Evolutionary conservation across 352 stramenopile genomes (phyloP), one percentile per base, ranked within the genome.

Genomic region (Pythium dissimile): DNA sequence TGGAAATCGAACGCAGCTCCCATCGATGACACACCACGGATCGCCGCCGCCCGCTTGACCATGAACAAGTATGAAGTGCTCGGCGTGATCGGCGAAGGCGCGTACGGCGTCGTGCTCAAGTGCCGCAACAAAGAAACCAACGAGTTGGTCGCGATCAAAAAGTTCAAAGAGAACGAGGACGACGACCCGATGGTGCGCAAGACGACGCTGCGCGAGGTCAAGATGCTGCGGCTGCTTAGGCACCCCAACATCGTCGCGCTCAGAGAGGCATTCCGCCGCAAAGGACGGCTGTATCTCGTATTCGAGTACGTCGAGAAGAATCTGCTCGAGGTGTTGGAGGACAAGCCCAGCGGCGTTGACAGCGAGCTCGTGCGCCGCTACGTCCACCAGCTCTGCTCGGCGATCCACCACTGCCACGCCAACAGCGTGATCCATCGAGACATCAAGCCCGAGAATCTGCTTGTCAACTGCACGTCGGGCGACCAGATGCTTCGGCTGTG

Each of bases 371-470:
- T 99, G 31, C 97, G 98, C 69, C 76, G 98, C 3, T 99, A 99
- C 72, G 87, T 99, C 27, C 99, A 99, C 73, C 97, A 99, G 72
- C 80, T 99, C 20, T 98, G 88, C 38, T 90, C 96, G 31, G 95
- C 97, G 21, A 85, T 99, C 28, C 95, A 94, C 38, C 98, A 99
- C 69, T 99, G 99, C 60, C 97, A 99, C 66, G 65, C 67, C 1
- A 87, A 98, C 46, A 96, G 92, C 23, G 98, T 99, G 52, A 98
- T 97, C 69, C 97, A 99, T 70, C 87, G 96, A 13, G 97, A 99
- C 78, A 99, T 99, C 73, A 99, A 99, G 68, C 97, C 97, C 21
- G 97, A 99, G 67, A 99, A 99, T 71, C 67, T 99, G 42, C 76
- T 99, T 13, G 88, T 99, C 37, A 96, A 99, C 71, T 88, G 94